Conservation (phyloP, 2,329 filamentous ascomycete species). For the Ceratocystis cacaofunesta region DNA sequence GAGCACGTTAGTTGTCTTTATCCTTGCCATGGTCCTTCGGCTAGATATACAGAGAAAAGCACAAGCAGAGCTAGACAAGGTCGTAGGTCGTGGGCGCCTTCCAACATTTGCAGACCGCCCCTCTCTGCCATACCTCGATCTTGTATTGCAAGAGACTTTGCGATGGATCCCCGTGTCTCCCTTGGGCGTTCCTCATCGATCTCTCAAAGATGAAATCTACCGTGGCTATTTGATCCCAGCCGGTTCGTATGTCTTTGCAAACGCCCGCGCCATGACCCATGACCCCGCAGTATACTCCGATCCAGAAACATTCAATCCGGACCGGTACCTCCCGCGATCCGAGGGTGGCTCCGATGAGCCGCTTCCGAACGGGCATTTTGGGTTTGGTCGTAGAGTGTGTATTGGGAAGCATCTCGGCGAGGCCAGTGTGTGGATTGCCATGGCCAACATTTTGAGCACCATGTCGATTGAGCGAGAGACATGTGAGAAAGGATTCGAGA, state of each 20-base stretch:
- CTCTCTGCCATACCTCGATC: conserved; percentile 30
- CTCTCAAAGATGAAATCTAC: conserved; percentile 41
- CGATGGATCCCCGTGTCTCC: conserved; percentile 33
- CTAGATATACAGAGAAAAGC: conserved; percentile 30
- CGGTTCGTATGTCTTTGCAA: conserved; percentile 33
- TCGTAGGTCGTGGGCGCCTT: conserved; percentile 28
- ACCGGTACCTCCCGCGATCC: conserved; percentile 27
- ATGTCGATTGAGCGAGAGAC: conserved; percentile 18
- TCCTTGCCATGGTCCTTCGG: conserved; percentile 31
- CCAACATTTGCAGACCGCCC: conserved; percentile 33
- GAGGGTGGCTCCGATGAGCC: conserved; percentile 31
- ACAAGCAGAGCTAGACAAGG: conserved; percentile 28
- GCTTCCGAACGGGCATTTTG: conserved; percentile 33
- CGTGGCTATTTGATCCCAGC: conserved; percentile 41
- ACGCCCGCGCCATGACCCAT: conserved; percentile 31
- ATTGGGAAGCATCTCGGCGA: conserved; percentile 36
- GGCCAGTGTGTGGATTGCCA: conserved; percentile 29
- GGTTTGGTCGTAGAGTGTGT: conserved; percentile 38
- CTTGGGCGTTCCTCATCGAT: conserved; percentile 39
- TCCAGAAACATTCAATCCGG: conserved; percentile 32
- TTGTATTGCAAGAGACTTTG: conserved; percentile 33
- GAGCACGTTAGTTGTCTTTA: conserved; percentile 30
- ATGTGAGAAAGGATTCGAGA: conserved; percentile 25
- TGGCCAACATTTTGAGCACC: conserved; percentile 28
- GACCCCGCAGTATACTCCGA: conserved; percentile 28